These are phyloP conservation scores for Pichia sp. DNA, from an alignment of 1,139 yeast species.

Conservation along the genomic window DNA sequence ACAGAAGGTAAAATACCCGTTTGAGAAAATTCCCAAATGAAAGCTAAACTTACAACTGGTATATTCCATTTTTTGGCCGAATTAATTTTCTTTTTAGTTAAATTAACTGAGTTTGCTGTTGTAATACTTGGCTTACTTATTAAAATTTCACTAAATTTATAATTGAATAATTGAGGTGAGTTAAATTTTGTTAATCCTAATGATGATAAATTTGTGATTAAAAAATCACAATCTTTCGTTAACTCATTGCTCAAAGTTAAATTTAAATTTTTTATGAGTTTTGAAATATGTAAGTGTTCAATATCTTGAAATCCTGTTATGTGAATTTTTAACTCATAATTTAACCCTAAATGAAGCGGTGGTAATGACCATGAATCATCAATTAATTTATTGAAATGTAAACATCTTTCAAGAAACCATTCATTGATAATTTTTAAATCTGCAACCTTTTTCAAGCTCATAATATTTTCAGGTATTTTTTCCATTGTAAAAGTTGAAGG, in stretches of 20 bases:
- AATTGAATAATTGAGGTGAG: conserved; percentile 38
- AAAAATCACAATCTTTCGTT: conserved; percentile 51
- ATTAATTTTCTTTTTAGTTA: conserved; percentile 46
- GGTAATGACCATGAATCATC: conserved; percentile 75
- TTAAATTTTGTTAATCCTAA: conserved; percentile 41
- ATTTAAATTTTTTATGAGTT: conserved; percentile 50
- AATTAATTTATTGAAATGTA: conserved; percentile 50
- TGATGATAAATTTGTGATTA: conserved; percentile 51
- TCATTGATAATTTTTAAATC: conserved; percentile 51
- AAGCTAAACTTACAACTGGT: conserved; percentile 51
- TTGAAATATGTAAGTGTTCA: conserved; percentile 68
- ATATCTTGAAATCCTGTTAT: conserved; percentile 81
- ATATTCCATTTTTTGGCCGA: conserved; percentile 53
- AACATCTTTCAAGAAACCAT: conserved; percentile 78
- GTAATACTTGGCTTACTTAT: conserved; percentile 9
- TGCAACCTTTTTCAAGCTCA: conserved; percentile 7
- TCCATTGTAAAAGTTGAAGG: conserved; percentile 31
- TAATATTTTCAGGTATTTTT: conserved; percentile 16
- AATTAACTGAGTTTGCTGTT: conserved; percentile 18
- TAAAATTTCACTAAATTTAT: conserved; percentile 29
- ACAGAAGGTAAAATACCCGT: conserved; percentile 25
- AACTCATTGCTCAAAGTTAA: conserved; percentile 47
- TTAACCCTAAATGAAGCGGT: conserved; percentile 32
- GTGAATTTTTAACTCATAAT: conserved; percentile 44
- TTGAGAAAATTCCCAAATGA: conserved; percentile 39